Conservation (phyloP, 495 filamentous ascomycete species). For the Podospora fimiseda region DNA sequence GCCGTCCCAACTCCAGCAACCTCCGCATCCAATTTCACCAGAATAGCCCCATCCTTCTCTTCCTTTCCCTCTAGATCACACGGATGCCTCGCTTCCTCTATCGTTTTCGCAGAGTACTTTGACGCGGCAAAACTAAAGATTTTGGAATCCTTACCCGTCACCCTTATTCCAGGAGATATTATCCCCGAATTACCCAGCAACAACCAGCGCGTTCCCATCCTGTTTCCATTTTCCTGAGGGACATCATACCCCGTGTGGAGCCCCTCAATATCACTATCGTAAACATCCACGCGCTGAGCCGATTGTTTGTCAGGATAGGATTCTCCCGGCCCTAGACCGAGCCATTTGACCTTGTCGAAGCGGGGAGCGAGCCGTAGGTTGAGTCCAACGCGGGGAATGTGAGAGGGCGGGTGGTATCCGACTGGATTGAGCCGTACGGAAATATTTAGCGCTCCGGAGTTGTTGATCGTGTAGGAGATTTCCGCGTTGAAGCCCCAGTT, state of each 20-base stretch:
- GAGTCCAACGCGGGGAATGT: slow-evolving; percentile 53
- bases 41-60: slow-evolving; percentile 39
- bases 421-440: slow-evolving; percentile 30
- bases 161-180: slow-evolving; percentile 7
- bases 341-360: slow-evolving; percentile 44
- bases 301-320: slow-evolving; percentile 56
- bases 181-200: no score
- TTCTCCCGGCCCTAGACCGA: slow-evolving; percentile 58
- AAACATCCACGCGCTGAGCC: slow-evolving; percentile 48
- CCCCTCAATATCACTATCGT: slow-evolving; percentile 34
- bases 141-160: no score
- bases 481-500: slow-evolving; percentile 50
- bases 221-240: slow-evolving; percentile 58
- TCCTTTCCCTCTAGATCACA: slow-evolving; percentile 47
- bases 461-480: slow-evolving; percentile 42
- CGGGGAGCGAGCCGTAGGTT: slow-evolving; percentile 36
- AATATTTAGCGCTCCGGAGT: slow-evolving; percentile 38
- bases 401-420: slow-evolving; percentile 34
- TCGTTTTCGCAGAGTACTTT: slow-evolving; percentile 40
- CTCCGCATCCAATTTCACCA: slow-evolving; percentile 51
- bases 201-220: slow-evolving; percentile 54
- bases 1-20: slow-evolving; percentile 55
- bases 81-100: slow-evolving; percentile 53
- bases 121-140: slow-evolving; percentile 50
- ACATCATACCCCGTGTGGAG: slow-evolving; percentile 55